These are phyloP conservation scores for Boletus tomentosulus DNA, from an alignment of 768 basidiomycete genomes.

Conservation along the genomic window DNA sequence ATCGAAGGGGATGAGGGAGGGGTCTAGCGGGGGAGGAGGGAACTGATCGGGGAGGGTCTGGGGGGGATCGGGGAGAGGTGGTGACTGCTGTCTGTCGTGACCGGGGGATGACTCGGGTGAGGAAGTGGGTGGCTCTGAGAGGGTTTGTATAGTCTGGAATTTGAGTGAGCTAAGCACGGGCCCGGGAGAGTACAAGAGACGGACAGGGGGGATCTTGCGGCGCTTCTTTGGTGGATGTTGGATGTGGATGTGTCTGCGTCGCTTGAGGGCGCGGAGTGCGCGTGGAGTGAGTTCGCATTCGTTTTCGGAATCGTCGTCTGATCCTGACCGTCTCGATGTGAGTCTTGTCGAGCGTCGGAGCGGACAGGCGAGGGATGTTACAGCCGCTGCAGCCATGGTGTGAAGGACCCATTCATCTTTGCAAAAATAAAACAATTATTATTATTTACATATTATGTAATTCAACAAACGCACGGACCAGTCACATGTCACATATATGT, in stretches of 20 bases:
- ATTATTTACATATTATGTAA: slow-evolving; percentile 1
- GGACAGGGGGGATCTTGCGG: slow-evolving; percentile 17
- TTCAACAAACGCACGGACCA: slow-evolving; percentile 30
- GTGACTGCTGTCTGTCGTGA: slow-evolving; percentile 20
- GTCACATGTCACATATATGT: slow-evolving; percentile 12
- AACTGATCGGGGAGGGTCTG: neutral
- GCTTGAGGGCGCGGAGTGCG: slow-evolving; percentile 33
- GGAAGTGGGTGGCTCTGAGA: slow-evolving; percentile 3
- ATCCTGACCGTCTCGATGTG: slow-evolving; percentile 5
- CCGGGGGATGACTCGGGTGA: slow-evolving; percentile 21
- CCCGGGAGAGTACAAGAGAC: neutral
- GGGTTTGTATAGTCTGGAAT: neutral
- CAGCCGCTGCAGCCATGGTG: slow-evolving; percentile 28
- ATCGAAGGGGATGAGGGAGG: slow-evolving; percentile 28
- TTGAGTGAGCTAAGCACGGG: neutral
- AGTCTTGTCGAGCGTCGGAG: slow-evolving; percentile 28
- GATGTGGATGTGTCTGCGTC: slow-evolving; percentile 31
- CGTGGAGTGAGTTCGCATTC: slow-evolving; percentile 33
- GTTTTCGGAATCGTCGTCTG: slow-evolving; percentile 10
- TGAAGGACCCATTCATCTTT: slow-evolving; percentile 10
- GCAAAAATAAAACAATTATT: slow-evolving; percentile 5
- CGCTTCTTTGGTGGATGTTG: slow-evolving; percentile 16
- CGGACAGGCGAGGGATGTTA: slow-evolving; percentile 26
- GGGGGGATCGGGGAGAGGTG: slow-evolving; percentile 3
- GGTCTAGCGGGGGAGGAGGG: slow-evolving; percentile 12